phyloP scores from a whole-genome alignment of 2,329 filamentous ascomycete species.

The Claviceps quebecensis region DNA sequence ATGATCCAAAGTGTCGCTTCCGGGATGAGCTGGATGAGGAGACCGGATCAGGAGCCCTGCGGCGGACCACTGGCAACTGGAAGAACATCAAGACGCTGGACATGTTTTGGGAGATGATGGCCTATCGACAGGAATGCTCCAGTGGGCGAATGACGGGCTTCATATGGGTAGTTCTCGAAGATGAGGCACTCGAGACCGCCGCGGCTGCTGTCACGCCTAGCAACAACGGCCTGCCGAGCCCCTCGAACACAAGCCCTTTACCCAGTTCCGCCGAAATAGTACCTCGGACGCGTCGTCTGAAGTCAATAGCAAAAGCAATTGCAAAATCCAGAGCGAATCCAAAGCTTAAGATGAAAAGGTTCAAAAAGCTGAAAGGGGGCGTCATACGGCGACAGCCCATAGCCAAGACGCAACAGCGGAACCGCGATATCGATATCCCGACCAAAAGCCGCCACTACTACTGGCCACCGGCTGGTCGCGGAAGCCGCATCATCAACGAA shows the following conservation, averaged over 20 bases:
- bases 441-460: constrained; percentile 46
- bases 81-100: constrained; percentile 69
- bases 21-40: constrained; percentile 82
- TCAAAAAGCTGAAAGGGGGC: constrained; percentile 37
- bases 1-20: constrained; percentile 88
- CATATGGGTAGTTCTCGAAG: constrained; percentile 78
- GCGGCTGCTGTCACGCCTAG: neutral
- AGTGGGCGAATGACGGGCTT: constrained; percentile 87
- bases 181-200: constrained; percentile 12
- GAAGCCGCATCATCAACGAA: constrained; percentile 48
- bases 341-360: constrained; percentile 21
- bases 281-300: constrained; percentile 2
- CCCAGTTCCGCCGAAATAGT: constrained; percentile 16
- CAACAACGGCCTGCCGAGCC: constrained; percentile 9
- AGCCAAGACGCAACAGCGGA: constrained; percentile 44
- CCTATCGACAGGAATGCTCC: constrained; percentile 88
- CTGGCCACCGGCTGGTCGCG: constrained; percentile 50
- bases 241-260: constrained; percentile 21
- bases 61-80: constrained; percentile 55
- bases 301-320: constrained; percentile 1
- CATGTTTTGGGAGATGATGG: constrained; percentile 99
- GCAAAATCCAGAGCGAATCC: constrained; percentile 17
- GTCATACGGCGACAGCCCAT: constrained; percentile 51
- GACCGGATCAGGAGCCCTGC: constrained; percentile 40
- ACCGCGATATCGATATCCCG: constrained; percentile 34